phyloP scores from a whole-genome alignment of 2,329 filamentous ascomycete genomes.

The Colletotrichum tanaceti region DNA sequence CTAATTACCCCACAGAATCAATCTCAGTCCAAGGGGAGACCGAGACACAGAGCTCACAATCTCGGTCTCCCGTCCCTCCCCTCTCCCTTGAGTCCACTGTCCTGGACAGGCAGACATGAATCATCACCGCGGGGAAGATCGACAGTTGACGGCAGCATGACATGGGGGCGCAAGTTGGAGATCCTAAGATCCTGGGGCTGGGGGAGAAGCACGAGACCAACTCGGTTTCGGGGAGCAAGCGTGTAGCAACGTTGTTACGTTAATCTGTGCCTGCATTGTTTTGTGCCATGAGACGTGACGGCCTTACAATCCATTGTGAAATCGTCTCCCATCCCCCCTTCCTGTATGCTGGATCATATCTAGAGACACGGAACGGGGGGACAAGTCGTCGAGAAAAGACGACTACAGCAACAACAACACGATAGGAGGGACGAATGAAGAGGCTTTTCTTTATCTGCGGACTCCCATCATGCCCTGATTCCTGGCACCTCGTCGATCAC shows the following conservation, averaged over 20 bases:
- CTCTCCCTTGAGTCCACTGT: too few relatives aligned
- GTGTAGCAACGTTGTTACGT: background rate
- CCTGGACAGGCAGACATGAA: too few relatives aligned
- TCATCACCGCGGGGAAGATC: constrained; percentile 17
- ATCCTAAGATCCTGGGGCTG: constrained; percentile 12
- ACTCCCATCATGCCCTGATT: background rate
- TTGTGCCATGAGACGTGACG: background rate
- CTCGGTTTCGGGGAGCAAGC: background rate
- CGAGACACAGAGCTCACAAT: too few relatives aligned
- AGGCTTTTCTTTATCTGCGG: constrained; percentile 3
- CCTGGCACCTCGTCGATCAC: background rate
- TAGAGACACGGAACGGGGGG: too few relatives aligned
- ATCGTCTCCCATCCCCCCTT: too few relatives aligned
- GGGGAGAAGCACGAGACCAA: background rate
- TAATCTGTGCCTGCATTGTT: background rate
- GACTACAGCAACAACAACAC: background rate
- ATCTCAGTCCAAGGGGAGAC: background rate
- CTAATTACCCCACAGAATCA: constrained; percentile 17
- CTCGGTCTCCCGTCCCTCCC: too few relatives aligned
- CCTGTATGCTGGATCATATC: too few relatives aligned
- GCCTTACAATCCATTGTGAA: background rate
- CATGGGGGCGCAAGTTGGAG: background rate
- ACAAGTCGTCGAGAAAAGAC: background rate
- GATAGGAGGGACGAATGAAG: background rate
- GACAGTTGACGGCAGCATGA: background rate